Percentiles rank a stretch among this genome's conserved stretches.
phyloP scores from a whole-genome alignment of 768 basidiomycete genomes.

The Termitomyces sp. region DNA sequence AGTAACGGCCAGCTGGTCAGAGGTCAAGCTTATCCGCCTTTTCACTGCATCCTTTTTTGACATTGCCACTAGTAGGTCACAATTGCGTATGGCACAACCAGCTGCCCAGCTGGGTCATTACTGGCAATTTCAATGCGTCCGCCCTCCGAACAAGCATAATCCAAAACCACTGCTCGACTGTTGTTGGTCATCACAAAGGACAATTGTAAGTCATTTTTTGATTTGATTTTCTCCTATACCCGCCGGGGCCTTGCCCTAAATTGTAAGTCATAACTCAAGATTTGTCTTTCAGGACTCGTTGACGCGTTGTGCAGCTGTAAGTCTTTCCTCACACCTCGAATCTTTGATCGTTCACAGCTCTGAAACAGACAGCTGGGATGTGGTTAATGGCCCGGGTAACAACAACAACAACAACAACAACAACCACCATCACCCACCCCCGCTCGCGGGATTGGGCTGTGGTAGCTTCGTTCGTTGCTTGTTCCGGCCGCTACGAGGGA shows the following conservation, averaged over 20 bases:
- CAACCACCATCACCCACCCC: no score
- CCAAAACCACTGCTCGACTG: constrained; percentile 44
- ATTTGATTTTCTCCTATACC: no score
- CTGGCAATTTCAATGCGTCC: constrained; percentile 41
- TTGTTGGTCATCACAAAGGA: constrained; percentile 57
- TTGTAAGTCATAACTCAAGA: no score
- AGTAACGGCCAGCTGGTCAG: no score
- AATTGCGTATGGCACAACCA: constrained; percentile 47
- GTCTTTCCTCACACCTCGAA: no score
- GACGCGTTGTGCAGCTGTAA: background rate
- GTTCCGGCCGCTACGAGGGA: no score
- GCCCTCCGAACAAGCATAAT: constrained; percentile 44
- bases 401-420: no score
- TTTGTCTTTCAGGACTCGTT: background rate
- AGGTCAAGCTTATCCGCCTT: no score
- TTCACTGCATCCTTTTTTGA: constrained; percentile 17
- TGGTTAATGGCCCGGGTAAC: no score
- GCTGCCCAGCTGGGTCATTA: constrained; percentile 26
- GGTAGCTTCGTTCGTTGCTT: no score
- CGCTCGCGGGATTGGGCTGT: no score
- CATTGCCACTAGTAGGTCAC: background rate
- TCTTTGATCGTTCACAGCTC: constrained; percentile 20
- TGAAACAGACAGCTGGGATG: constrained; percentile 35
- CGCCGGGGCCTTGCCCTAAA: no score
- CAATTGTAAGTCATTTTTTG: constrained; percentile 41